Percentiles rank a stretch among this genome's conserved stretches.
Evolutionary conservation across 2,329 filamentous ascomycete genomes (phyloP).

Genomic region (Colletotrichum paranaense): DNA sequence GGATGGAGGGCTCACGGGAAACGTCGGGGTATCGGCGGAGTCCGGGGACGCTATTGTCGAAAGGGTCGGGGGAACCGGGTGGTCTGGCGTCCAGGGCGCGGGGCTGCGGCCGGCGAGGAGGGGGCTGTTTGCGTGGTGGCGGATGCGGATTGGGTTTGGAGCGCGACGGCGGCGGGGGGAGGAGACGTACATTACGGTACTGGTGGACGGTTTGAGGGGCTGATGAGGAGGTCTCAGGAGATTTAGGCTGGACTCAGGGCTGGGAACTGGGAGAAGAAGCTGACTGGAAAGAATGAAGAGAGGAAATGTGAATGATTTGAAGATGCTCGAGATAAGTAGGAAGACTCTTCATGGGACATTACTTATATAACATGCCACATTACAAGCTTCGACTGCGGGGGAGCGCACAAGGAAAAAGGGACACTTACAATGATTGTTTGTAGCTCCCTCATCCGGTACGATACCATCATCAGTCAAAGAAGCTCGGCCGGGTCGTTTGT

Average conservation of each 20-base stretch:
- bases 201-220: too few relatives aligned
- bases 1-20: slow-evolving; percentile 3
- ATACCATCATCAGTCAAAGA: neutral
- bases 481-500: neutral
- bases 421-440: neutral
- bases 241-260: neutral
- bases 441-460: neutral
- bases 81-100: neutral
- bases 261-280: fast-evolving
- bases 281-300: neutral
- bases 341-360: neutral
- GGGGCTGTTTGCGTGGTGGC: neutral
- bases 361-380: neutral
- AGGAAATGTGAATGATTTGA: neutral
- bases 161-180: neutral
- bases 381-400: neutral
- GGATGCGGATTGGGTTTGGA: slow-evolving; percentile 1
- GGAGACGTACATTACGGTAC: neutral
- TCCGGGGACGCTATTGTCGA: too few relatives aligned
- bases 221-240: neutral
- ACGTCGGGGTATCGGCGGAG: neutral
- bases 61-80: neutral
- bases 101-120: neutral
- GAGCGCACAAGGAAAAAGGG: neutral
- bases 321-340: neutral